These are phyloP conservation scores for Oenanthe javanica DNA, from an alignment of 140 eudicot genomes.

Conservation along the genomic window DNA sequence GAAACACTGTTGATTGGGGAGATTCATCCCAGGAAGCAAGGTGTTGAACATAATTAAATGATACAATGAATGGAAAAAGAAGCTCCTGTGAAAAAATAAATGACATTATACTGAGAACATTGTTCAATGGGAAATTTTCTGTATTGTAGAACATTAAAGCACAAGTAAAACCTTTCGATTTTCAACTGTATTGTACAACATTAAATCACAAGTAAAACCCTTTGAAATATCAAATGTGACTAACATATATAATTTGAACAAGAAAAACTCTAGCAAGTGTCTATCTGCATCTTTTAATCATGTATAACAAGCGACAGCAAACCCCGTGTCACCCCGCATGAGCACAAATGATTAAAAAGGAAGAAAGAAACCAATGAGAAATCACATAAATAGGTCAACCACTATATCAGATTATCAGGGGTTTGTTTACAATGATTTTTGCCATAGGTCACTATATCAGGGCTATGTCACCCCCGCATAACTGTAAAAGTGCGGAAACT, in stretches of 20 bases:
- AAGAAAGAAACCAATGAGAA: not conserved
- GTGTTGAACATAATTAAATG: conserved; percentile 18
- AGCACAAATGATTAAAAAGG: not conserved
- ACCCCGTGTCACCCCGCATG: not conserved
- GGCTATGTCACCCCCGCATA: too few species aligned
- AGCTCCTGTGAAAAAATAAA: conserved; percentile 33
- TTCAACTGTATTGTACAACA: not conserved
- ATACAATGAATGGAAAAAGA: conserved; percentile 34
- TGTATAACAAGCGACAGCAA: not conserved
- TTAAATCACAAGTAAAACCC: not conserved
- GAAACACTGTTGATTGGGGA: conserved; percentile 30
- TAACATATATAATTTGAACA: not conserved
- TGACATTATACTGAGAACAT: not conserved
- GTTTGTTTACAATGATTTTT: not conserved
- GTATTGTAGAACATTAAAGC: not conserved
- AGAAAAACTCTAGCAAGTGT: not conserved
- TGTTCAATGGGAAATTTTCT: not conserved
- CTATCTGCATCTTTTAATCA: not conserved
- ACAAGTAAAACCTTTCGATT: not conserved
- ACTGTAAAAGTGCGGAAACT: not conserved
- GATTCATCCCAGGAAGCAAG: conserved; percentile 56
- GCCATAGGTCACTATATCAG: too few species aligned
- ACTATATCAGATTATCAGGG: not conserved
- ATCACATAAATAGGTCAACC: not conserved
- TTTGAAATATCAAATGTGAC: not conserved